Conservation (phyloP, 345 rosid genomes). For the Lumnitzera littorea region DNA sequence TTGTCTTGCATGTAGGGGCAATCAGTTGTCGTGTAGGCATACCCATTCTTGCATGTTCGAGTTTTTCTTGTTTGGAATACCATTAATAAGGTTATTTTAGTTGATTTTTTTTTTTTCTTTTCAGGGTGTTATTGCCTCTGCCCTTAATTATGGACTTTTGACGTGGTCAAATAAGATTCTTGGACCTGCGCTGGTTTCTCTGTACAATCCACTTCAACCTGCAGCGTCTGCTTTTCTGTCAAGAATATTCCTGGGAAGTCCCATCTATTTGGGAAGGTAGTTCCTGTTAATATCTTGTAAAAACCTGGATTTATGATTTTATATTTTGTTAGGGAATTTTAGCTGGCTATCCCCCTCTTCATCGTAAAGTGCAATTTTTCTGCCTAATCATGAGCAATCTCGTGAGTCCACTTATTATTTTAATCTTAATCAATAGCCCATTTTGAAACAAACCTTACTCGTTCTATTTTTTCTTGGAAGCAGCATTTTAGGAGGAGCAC, state of each 20-base stretch:
- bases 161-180: constrained; percentile 97
- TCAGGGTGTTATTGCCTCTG: constrained; percentile 86
- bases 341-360: neutral
- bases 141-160: constrained; percentile 80
- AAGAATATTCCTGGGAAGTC: constrained; percentile 85
- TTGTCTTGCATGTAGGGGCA: too few species aligned
- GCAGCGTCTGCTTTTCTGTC: constrained; percentile 83
- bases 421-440: neutral
- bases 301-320: neutral
- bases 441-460: neutral
- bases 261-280: constrained; percentile 92
- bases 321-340: neutral
- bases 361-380: neutral
- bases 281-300: neutral
- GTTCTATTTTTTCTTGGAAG: neutral
- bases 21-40: too few species aligned
- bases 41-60: neutral
- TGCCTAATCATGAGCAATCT: neutral
- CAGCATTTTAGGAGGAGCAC: neutral
- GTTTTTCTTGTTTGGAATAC: neutral
- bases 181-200: constrained; percentile 95
- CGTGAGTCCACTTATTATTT: neutral
- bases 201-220: constrained; percentile 95
- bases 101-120: constrained; percentile 1
- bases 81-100: neutral